Conservation (phyloP, 225 moss, liverwort and hornwort species). For the Anthoceros angustus region DNA sequence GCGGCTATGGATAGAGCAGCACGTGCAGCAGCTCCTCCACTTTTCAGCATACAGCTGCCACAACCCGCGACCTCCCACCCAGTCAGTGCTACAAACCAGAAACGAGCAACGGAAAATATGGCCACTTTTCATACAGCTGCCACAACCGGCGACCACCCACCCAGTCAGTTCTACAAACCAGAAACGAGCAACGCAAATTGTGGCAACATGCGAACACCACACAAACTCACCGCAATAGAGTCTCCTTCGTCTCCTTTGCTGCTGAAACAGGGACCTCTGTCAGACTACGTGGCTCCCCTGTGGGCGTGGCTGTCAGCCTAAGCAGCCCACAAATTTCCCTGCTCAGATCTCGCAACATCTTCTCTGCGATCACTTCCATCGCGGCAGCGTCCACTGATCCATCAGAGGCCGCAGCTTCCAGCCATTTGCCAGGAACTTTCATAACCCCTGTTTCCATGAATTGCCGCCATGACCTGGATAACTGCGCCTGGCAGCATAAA, state of each 20-base stretch:
- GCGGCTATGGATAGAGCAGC: conserved; percentile 80
- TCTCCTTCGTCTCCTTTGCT: too few species aligned
- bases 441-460: conserved; percentile 63
- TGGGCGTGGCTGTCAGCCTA: conserved; percentile 43
- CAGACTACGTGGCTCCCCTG: conserved; percentile 13
- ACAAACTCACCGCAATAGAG: neutral
- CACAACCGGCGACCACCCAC: conserved; percentile 8
- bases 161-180: neutral
- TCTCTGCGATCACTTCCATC: conserved; percentile 86
- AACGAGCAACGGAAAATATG: neutral
- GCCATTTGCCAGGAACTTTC: conserved; percentile 51
- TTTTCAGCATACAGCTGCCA: conserved; percentile 65
- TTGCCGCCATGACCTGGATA: conserved; percentile 62
- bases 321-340: conserved; percentile 85
- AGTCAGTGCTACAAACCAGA: neutral
- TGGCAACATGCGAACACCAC: neutral
- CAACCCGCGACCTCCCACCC: conserved; percentile 6
- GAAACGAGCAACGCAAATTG: neutral
- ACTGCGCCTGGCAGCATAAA: conserved; percentile 49
- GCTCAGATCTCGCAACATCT: conserved; percentile 75
- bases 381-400: conserved; percentile 57
- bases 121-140: conserved; percentile 60
- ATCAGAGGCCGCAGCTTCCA: conserved; percentile 24
- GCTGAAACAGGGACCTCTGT: neutral
- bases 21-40: conserved; percentile 45